Evolutionary conservation across 1,284 basidiomycete species (phyloP).

Genomic region (Schizophyllum amplum): DNA sequence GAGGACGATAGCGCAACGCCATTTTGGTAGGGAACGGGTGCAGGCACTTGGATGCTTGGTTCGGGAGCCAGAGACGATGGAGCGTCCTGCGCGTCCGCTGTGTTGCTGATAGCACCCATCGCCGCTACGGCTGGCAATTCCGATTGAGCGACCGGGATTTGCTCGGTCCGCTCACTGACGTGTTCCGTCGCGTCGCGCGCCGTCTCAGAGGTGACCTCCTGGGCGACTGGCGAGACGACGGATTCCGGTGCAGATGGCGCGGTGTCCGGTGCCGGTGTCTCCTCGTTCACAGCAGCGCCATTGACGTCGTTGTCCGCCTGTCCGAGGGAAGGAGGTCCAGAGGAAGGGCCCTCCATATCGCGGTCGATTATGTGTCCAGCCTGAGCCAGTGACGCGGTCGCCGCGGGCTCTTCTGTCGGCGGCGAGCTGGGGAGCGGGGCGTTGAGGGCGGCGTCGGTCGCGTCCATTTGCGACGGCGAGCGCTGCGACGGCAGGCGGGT

Average conservation of each 20-base stretch:
- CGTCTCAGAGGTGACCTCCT: neutral
- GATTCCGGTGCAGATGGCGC: neutral
- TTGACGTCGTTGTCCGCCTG: neutral
- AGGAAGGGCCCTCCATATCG: neutral
- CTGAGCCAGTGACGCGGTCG: neutral
- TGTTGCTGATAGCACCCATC: neutral
- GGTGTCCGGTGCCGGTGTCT: neutral
- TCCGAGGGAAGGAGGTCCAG: neutral
- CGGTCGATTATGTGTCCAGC: neutral
- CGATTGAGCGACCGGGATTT: neutral
- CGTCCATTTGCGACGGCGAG: neutral
- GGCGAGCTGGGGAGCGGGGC: constrained; percentile 1
- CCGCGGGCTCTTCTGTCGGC: neutral
- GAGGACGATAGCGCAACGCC: neutral
- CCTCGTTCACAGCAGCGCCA: neutral
- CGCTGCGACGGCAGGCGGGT: neutral
- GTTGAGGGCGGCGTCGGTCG: neutral
- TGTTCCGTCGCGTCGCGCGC: neutral
- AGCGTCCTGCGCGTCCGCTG: neutral
- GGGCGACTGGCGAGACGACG: neutral
- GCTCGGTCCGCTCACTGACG: neutral
- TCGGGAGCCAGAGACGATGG: neutral
- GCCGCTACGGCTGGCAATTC: neutral
- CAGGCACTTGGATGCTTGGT: neutral
- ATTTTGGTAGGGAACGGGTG: neutral